phyloP scores from a whole-genome alignment of 371 early-diverging fungal genomes.

The Apophysomyces variabilis region DNA sequence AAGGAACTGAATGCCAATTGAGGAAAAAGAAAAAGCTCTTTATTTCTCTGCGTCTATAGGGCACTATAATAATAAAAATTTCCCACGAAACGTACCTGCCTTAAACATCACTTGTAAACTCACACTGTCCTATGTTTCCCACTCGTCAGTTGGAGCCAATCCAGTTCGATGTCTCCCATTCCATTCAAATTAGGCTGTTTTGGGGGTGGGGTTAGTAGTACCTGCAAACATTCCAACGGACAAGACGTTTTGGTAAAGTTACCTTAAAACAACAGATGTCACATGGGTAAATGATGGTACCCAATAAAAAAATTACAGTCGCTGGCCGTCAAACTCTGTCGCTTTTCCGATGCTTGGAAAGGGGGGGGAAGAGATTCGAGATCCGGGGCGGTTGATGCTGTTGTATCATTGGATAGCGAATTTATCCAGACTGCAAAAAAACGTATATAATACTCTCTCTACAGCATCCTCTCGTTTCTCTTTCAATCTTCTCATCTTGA shows the following conservation, averaged over 20 bases:
- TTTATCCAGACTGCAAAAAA: background rate
- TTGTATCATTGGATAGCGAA: slow-evolving; percentile 1
- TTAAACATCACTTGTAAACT: slow-evolving; percentile 2
- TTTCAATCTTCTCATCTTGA: background rate
- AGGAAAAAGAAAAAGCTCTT: background rate
- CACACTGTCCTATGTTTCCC: background rate
- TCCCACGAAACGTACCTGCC: slow-evolving; percentile 11
- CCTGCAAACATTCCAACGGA: slow-evolving; percentile 1
- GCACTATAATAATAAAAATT: slow-evolving; percentile 5
- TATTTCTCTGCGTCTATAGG: background rate
- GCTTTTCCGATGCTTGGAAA: background rate
- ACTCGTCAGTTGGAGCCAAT: background rate
- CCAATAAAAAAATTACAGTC: slow-evolving; percentile 1
- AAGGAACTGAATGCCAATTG: background rate
- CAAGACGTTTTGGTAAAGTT: background rate
- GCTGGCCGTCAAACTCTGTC: background rate
- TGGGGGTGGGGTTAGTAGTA: background rate
- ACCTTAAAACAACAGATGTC: slow-evolving; percentile 1
- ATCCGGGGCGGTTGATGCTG: background rate
- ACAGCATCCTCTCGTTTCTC: background rate
- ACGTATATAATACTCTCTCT: slow-evolving; percentile 2
- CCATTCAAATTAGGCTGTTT: background rate
- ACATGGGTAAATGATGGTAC: background rate
- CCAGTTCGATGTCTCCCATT: background rate
- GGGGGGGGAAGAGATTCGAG: background rate